Evolutionary conservation across 768 basidiomycete species (phyloP), one percentile per base, ranked within the genome.

Genomic region (Rhizopogon rudus): DNA sequence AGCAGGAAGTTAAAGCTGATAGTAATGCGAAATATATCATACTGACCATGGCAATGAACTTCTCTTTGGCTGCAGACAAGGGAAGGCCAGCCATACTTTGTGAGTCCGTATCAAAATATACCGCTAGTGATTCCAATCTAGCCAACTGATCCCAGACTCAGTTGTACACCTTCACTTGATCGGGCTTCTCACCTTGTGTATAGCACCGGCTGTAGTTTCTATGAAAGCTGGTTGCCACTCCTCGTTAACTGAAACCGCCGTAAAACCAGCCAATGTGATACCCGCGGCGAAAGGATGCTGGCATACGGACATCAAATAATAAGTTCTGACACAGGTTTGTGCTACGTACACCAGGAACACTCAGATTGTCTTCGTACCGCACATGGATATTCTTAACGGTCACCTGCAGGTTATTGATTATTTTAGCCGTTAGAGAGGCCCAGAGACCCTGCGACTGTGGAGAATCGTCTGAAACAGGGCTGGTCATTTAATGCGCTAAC

Each of bases 271-370:
- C 31, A 99, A 76, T 1, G 97, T 98, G 40, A 93, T 64, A 44
- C 97, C 97, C 33, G 86, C 87, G 6, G 95, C 88, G 65, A 99
- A 98, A 16, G 95, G 95, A 69, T 97, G 95, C 90, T 98, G 62
- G 13, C 42, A 39, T 44, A 8, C 31, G 14, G 9, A 37, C 20
- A 22, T 49, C 35, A 49, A 16, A 9, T 37, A 37, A 37, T 37
- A 14, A 20, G 40, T 52, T 39, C 40, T 4, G 39, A 59, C 9
- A n/a, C 20, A 25, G n/a, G 25, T 20, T 14, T 25, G 22, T 48
- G 3, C 37, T 28, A 74, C 88, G 64, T 70, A 94, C 94, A 29
- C 89, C 92, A 31, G 95, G 95, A 28, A 94, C 93, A 62, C 93
- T 97, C 62, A 93, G 69, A 49, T 87, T 87, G 73, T 99, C 97